These are phyloP conservation scores for Arachnomyces sp. DNA, from an alignment of 2,329 filamentous ascomycete species.

Conservation along the genomic window DNA sequence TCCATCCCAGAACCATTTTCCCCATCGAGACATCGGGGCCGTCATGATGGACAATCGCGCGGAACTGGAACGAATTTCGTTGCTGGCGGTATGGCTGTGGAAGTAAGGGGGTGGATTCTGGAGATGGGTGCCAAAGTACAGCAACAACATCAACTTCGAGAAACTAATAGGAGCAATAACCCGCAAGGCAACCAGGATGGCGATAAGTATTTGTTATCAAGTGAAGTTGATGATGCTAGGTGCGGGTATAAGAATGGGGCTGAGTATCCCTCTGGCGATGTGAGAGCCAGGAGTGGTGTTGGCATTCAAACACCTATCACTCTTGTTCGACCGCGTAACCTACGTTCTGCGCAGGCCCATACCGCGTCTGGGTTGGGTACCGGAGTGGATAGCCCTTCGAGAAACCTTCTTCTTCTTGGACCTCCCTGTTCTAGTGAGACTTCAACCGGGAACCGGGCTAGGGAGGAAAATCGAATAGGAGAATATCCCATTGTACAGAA, in stretches of 20 bases:
- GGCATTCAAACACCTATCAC: too few species aligned
- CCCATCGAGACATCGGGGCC: constrained; percentile 24
- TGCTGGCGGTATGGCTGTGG: constrained; percentile 32
- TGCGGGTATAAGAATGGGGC: too few species aligned
- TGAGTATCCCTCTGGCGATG: too few species aligned
- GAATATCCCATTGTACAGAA: constrained; percentile 8
- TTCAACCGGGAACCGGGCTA: not conserved
- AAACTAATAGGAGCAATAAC: too few species aligned
- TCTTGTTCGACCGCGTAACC: too few species aligned
- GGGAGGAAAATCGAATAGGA: constrained; percentile 11
- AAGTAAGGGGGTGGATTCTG: constrained; percentile 34
- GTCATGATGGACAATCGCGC: constrained; percentile 22
- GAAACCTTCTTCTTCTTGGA: constrained; percentile 8
- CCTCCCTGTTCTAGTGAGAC: constrained; percentile 2
- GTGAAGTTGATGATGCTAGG: too few species aligned
- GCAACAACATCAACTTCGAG: constrained; percentile 4
- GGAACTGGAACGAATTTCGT: constrained; percentile 20
- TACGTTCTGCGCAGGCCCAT: too few species aligned
- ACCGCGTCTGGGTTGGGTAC: too few species aligned
- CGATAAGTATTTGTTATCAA: too few species aligned
- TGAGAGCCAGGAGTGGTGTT: too few species aligned
- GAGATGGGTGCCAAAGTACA: constrained; percentile 29
- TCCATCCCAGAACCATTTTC: constrained; percentile 20
- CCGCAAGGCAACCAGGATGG: too few species aligned
- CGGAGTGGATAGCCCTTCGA: too few species aligned